phyloP scores from a whole-genome alignment of 306 rosid genomes.

The Senna siamea region DNA sequence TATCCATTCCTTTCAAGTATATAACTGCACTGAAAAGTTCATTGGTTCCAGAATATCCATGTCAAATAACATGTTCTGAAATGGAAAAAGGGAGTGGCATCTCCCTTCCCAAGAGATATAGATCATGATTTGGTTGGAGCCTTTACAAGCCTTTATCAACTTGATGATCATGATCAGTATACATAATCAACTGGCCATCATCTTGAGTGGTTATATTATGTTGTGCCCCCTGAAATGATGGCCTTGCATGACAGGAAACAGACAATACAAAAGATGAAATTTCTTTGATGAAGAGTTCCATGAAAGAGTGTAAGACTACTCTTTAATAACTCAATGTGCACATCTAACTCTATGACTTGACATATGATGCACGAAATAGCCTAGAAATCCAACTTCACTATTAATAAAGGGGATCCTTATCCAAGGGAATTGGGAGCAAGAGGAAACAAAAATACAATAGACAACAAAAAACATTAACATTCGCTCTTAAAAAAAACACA shows the following conservation, averaged over 20 bases:
- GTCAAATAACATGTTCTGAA: conserved; percentile 23
- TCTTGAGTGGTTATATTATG: too few relatives aligned
- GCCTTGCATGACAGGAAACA: too few relatives aligned
- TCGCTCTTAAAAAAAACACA: background rate
- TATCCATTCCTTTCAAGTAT: conserved; percentile 16
- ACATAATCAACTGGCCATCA: too few relatives aligned
- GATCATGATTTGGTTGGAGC: too few relatives aligned
- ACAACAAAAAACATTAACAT: conserved; percentile 16
- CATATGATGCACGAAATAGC: conserved; percentile 7
- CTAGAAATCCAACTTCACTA: conserved; percentile 14
- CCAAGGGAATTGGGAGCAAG: background rate
- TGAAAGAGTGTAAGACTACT: background rate
- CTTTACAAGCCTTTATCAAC: too few relatives aligned
- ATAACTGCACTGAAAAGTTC: conserved; percentile 7
- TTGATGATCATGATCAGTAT: too few relatives aligned
- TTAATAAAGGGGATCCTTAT: background rate
- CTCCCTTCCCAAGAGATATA: conserved; percentile 11
- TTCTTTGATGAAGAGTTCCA: conserved; percentile 13
- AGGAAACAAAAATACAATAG: background rate
- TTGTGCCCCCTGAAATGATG: too few relatives aligned
- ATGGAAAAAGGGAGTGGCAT: background rate
- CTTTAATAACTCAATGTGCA: conserved; percentile 12
- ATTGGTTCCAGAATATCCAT: conserved; percentile 16
- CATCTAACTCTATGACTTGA: background rate
- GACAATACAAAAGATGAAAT: too few relatives aligned